Percentiles rank a stretch among this genome's conserved stretches.
Conservation (phyloP, 2,329 filamentous ascomycete species). For the Colletotrichum sp. region DNA sequence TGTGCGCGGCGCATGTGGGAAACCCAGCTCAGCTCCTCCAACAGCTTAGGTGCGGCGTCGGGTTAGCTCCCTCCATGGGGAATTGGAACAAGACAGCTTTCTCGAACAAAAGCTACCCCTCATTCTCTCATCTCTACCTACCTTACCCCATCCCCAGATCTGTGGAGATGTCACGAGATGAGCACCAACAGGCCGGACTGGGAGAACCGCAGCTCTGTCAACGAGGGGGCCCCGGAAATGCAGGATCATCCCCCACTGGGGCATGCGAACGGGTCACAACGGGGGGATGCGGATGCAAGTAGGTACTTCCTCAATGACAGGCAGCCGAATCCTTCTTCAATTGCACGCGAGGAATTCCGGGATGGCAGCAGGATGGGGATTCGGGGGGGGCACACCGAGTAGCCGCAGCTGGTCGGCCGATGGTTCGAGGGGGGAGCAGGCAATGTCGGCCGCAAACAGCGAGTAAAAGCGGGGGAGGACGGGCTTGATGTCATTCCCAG, state of each 20-base stretch:
- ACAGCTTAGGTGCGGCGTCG: constrained; percentile 5
- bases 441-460: constrained; percentile 9
- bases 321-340: not conserved
- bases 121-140: constrained; percentile 13
- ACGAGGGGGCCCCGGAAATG: constrained; percentile 11
- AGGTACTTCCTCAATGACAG: not conserved
- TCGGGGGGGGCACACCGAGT: constrained; percentile 11
- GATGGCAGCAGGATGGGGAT: not conserved
- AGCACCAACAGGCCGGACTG: constrained; percentile 12
- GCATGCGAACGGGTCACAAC: constrained; percentile 11
- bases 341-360: constrained; percentile 5
- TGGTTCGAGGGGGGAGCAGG: not conserved
- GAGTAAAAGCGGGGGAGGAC: constrained; percentile 8
- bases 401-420: not conserved
- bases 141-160: constrained; percentile 20
- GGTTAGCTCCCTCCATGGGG: constrained; percentile 20
- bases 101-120: constrained; percentile 20
- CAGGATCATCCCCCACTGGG: constrained; percentile 10
- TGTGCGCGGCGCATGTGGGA: constrained; percentile 1
- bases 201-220: constrained; percentile 14
- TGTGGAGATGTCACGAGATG: constrained; percentile 23
- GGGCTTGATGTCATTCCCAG: constrained; percentile 17
- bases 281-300: not conserved
- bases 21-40: not conserved
- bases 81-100: constrained; percentile 5